phyloP scores from a whole-genome alignment of 2,329 filamentous ascomycete species.

The Aphanocladium album region DNA sequence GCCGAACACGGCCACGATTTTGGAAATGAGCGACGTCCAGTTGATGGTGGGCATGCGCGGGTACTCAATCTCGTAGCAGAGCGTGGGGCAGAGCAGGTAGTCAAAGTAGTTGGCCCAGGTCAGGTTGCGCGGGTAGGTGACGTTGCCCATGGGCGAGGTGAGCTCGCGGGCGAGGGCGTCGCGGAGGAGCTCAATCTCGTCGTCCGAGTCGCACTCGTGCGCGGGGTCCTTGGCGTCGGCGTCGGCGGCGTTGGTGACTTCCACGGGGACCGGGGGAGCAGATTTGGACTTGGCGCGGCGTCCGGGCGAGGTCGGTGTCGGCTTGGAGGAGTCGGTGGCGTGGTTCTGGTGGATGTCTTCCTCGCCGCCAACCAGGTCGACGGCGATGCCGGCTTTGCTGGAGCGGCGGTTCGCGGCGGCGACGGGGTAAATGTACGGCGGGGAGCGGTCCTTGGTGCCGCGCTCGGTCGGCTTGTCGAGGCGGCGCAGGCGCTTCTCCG shows the following conservation, averaged over 20 bases:
- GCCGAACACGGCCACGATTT: conserved; percentile 85
- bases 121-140: conserved; percentile 87
- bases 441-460: conserved; percentile 54
- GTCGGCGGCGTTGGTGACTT: conserved; percentile 14
- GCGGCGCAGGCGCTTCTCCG: conserved; percentile 70
- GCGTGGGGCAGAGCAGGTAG: conserved; percentile 84
- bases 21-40: conserved; percentile 77
- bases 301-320: background rate
- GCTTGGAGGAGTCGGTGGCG: background rate
- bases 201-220: conserved; percentile 27
- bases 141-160: conserved; percentile 81
- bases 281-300: conserved; percentile 2
- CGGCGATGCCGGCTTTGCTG: conserved; percentile 34
- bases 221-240: conserved; percentile 14
- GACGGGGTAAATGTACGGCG: conserved; percentile 71
- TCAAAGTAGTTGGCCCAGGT: conserved; percentile 78
- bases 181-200: conserved; percentile 64
- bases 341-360: conserved; percentile 9
- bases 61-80: conserved; percentile 97
- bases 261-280: conserved; percentile 11
- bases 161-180: conserved; percentile 87
- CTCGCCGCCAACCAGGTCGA: conserved; percentile 10
- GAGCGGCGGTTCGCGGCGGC: conserved; percentile 42
- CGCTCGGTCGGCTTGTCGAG: conserved; percentile 68
- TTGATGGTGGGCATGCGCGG: conserved; percentile 71